phyloP scores from a whole-genome alignment of 208 protist species.

The Crithidia sp. region DNA sequence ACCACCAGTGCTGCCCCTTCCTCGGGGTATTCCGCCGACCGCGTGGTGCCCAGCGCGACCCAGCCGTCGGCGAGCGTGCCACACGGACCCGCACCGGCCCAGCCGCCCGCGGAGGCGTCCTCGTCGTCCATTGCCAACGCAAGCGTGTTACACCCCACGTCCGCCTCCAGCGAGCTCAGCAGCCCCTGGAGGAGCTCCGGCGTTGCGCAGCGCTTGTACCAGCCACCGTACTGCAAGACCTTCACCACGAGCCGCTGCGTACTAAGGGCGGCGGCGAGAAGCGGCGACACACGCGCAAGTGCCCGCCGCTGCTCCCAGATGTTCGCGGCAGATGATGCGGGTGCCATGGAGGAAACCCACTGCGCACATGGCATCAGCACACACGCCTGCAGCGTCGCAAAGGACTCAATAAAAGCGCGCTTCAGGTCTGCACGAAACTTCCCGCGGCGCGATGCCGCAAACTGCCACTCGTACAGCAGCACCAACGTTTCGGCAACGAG shows the following conservation, averaged over 20 bases:
- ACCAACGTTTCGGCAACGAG: slow-evolving; percentile 19
- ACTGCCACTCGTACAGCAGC: slow-evolving; percentile 31
- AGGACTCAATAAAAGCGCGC: slow-evolving; percentile 18
- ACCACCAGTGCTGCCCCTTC: slow-evolving; percentile 14
- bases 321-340: neutral
- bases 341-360: neutral
- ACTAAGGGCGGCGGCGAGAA: slow-evolving; percentile 3
- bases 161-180: slow-evolving; percentile 38
- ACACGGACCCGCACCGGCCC: neutral
- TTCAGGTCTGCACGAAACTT: slow-evolving; percentile 27
- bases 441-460: neutral
- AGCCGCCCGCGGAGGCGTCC: slow-evolving; percentile 1
- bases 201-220: slow-evolving; percentile 36
- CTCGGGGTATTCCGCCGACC: neutral
- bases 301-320: neutral
- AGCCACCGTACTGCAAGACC: slow-evolving; percentile 41
- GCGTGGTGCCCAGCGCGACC: neutral
- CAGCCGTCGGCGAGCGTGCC: slow-evolving; percentile 6
- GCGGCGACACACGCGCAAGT: neutral
- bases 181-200: slow-evolving; percentile 29
- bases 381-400: slow-evolving; percentile 10
- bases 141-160: slow-evolving; percentile 26
- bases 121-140: slow-evolving; percentile 17
- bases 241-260: slow-evolving; percentile 36
- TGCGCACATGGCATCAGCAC: slow-evolving; percentile 17